phyloP scores from a whole-genome alignment of 768 basidiomycete species.

The Naganishia friedmannii region DNA sequence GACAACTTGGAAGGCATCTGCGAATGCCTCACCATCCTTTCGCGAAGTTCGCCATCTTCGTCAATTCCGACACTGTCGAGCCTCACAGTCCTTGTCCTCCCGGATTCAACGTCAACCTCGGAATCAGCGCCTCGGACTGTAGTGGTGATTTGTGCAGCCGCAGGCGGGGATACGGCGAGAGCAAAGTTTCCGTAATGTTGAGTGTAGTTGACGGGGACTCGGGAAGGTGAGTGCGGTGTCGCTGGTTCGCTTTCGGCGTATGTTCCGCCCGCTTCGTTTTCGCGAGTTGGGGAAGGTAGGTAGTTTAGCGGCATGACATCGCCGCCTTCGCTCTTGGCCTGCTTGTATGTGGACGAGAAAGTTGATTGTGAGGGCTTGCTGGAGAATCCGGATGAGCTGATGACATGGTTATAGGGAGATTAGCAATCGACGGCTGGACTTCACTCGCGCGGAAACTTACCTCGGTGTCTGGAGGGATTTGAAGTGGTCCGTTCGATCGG shows the following conservation, averaged over 20 bases:
- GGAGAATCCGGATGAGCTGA: constrained; percentile 8
- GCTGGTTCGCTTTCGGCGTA: constrained; percentile 13
- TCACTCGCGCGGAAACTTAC: neutral
- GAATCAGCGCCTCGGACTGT: neutral
- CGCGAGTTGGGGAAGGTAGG: neutral
- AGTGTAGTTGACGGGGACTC: constrained; percentile 1
- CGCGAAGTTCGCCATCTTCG: constrained; percentile 15
- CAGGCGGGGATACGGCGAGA: neutral
- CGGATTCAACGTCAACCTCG: constrained; percentile 12
- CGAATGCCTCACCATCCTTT: constrained; percentile 12
- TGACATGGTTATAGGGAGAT: neutral
- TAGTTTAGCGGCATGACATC: constrained; percentile 13
- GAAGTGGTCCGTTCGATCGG: constrained; percentile 12
- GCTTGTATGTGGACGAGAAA: constrained; percentile 4
- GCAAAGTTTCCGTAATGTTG: neutral
- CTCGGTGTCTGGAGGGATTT: constrained; percentile 10
- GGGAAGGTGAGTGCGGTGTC: constrained; percentile 2
- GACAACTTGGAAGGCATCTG: constrained; percentile 20
- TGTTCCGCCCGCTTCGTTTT: neutral
- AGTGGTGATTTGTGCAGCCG: neutral
- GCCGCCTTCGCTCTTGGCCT: neutral
- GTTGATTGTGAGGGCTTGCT: constrained; percentile 18
- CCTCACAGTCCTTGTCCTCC: constrained; percentile 9
- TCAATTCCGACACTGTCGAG: constrained; percentile 24
- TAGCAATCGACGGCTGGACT: neutral